Base-by-base conservation (phyloP, 2,329 filamentous ascomycete species). In the Penicillium sp. region DNA sequence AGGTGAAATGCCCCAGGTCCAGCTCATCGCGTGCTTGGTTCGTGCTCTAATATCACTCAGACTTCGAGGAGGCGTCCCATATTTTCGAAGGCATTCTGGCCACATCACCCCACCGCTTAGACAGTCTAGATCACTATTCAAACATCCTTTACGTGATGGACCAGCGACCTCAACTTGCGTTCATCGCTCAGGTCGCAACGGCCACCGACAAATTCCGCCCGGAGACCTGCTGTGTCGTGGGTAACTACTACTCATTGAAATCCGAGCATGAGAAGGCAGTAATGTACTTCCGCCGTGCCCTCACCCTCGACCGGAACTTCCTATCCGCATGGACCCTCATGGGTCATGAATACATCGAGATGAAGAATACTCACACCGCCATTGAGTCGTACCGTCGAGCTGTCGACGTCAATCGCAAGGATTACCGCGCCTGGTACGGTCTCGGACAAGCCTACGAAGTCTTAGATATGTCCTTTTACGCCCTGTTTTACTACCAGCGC, bases 401-500 rank as follows among this genome's bases (percentile, higher is more conserved):
- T 1, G 93, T 99, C 1, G 94, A 99, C 67, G 90, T 94, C 64
- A 97, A 99, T 69, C 86, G 93, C 34, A 90, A 94, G 66, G 94
- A 99, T 72, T 97, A 97, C 72, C 89, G 94, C 55, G 94, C 94
- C 4, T 99, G 94, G 94, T 97, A 99, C 70, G 94, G 94, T 34
- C 81, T 99, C 0, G 94, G 94, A 1, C 93, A 97, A 72, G 95
- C 94, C 1, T 99, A 99, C 69, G 94, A 99, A 73, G 89, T 99
- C 64, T 83, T 99, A 9, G 94, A 99, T 75, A 97, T 97, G 91
- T 90, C 96, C 70, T 92, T 92, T 42, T 99, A 99, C 72, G 92
- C 93, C 1, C 78, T 99, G 0, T 97, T 94, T 83, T 99, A 99
- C 76, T 97, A 96, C 78, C 95, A 97, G 70, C 91, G 94, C 55